Evolutionary conservation across 306 rosid genomes (phyloP).

Genomic region (Quillaja saponaria): DNA sequence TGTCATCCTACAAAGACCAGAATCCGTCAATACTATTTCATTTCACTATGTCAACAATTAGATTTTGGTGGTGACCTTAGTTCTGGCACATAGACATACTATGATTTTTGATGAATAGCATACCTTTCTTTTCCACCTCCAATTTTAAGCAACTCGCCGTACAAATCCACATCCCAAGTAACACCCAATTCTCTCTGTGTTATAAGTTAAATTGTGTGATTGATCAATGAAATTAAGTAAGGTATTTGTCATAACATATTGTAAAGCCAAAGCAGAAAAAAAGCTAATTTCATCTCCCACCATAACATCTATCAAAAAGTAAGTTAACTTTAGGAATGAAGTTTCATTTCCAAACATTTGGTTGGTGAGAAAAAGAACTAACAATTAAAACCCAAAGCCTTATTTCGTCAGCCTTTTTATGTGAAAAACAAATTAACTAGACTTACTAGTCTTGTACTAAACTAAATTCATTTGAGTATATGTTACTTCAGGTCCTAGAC

Average conservation of each 20-base stretch:
- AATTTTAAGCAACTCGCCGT: constrained; percentile 92
- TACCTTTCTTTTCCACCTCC: constrained; percentile 99
- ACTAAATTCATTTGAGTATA: no score
- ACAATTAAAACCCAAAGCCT: neutral
- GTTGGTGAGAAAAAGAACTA: neutral
- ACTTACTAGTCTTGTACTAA: no score
- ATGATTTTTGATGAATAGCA: no score
- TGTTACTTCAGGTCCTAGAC: no score
- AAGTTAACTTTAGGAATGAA: neutral
- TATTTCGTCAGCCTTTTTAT: no score
- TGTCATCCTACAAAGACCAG: constrained; percentile 66
- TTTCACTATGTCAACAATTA: constrained; percentile 18
- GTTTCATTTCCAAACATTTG: neutral
- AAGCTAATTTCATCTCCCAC: neutral
- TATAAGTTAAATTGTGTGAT: constrained; percentile 13
- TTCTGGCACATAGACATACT: no score
- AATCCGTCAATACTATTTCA: constrained; percentile 20
- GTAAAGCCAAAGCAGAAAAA: constrained; percentile 4
- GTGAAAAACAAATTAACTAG: no score
- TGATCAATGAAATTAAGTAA: constrained; percentile 14
- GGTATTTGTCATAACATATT: neutral
- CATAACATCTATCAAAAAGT: neutral
- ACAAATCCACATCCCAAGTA: constrained; percentile 93
- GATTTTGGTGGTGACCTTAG: neutral
- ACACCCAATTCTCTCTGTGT: constrained; percentile 80